These are phyloP conservation scores for Diplodia corticola DNA, from an alignment of 2,329 filamentous ascomycete genomes.

Conservation along the genomic window DNA sequence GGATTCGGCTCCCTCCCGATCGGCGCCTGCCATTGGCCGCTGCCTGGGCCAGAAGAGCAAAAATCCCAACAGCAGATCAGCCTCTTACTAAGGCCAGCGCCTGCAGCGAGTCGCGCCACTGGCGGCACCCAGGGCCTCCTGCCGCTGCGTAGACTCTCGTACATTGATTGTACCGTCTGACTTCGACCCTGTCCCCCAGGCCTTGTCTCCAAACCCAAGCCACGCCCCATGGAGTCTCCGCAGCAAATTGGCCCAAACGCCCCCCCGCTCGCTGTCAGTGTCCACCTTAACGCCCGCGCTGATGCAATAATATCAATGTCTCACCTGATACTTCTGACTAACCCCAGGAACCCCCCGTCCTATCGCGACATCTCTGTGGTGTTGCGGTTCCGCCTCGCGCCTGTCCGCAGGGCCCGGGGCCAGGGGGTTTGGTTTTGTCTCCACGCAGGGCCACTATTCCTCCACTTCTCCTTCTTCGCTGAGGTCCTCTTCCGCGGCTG, in stretches of 20 bases:
- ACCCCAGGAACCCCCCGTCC: not conserved
- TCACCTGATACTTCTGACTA: constrained; percentile 17
- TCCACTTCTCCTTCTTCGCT: constrained; percentile 52
- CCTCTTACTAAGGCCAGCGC: not conserved
- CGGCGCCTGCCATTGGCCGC: not conserved
- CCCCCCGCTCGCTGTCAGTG: constrained; percentile 17
- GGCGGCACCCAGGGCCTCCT: not conserved
- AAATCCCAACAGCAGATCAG: constrained; percentile 11
- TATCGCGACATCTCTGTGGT: constrained; percentile 11
- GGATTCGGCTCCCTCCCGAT: not conserved
- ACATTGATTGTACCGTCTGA: constrained; percentile 17
- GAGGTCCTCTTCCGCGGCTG: constrained; percentile 28
- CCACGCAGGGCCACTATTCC: constrained; percentile 35
- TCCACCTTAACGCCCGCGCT: constrained; percentile 21
- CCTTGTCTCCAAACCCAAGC: constrained; percentile 9
- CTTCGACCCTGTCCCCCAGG: not conserved
- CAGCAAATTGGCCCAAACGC: constrained; percentile 20
- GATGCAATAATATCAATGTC: constrained; percentile 20
- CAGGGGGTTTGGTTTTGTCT: not conserved
- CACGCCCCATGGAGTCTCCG: constrained; percentile 16
- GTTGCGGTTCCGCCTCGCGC: not conserved
- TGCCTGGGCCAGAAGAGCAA: not conserved
- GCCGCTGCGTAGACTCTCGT: constrained; percentile 5
- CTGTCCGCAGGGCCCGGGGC: not conserved
- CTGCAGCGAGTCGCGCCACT: not conserved